Percentiles rank a stretch among this genome's conserved stretches.
phyloP scores from a whole-genome alignment of 768 basidiomycete genomes.

The Symmetrospora coprosmae region DNA sequence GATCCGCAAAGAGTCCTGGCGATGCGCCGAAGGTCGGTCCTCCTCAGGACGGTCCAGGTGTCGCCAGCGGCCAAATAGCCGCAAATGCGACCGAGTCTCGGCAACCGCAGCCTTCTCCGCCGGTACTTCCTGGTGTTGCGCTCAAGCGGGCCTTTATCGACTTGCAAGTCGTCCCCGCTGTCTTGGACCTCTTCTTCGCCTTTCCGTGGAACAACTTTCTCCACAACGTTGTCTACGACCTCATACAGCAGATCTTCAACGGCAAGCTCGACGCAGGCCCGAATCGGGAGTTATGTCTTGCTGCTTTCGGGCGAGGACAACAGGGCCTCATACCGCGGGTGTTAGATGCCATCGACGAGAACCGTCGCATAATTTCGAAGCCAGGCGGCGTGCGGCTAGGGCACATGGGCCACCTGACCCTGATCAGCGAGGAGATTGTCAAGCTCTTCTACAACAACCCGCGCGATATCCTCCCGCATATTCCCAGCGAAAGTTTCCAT shows the following conservation, averaged over 20 bases:
- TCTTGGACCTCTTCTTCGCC: conserved; percentile 89
- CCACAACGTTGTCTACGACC: conserved; percentile 89
- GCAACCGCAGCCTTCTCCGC: too few relatives aligned
- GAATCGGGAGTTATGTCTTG: conserved; percentile 68
- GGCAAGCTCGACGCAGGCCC: conserved; percentile 67
- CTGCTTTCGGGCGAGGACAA: conserved; percentile 70
- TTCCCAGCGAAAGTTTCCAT: not conserved
- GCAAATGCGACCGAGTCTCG: too few relatives aligned
- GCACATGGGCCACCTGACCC: conserved; percentile 91
- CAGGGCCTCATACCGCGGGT: conserved; percentile 73
- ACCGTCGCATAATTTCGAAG: conserved; percentile 44
- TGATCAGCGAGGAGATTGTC: conserved; percentile 89
- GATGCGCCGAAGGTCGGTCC: too few relatives aligned
- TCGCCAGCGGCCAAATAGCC: too few relatives aligned
- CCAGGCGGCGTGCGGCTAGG: conserved; percentile 46
- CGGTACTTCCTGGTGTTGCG: too few relatives aligned
- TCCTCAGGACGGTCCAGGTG: too few relatives aligned
- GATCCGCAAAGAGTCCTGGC: too few relatives aligned
- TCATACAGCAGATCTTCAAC: conserved; percentile 86
- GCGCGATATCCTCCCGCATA: conserved; percentile 54
- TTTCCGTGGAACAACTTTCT: conserved; percentile 97
- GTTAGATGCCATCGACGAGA: conserved; percentile 60
- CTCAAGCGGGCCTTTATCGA: conserved; percentile 68
- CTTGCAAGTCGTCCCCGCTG: conserved; percentile 53
- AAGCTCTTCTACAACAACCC: conserved; percentile 78